These are phyloP conservation scores for Aspergillus homomorphus DNA, from an alignment of 495 filamentous ascomycete genomes.

Conservation along the genomic window DNA sequence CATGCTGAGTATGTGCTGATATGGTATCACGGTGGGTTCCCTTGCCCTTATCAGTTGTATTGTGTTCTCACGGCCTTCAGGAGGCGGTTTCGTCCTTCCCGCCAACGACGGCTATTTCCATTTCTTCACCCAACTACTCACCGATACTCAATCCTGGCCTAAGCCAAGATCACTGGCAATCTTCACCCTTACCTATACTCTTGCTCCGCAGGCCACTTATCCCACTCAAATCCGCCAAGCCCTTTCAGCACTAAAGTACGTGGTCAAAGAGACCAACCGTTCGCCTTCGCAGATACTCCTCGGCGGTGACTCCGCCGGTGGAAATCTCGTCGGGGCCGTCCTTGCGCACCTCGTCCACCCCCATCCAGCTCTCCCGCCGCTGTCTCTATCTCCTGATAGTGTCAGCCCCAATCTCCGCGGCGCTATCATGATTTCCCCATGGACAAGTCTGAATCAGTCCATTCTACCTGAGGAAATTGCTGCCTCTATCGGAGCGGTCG, in stretches of 20 bases:
- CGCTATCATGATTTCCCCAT: constrained; percentile 56
- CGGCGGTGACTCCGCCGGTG: constrained; percentile 65
- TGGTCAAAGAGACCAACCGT: constrained; percentile 42
- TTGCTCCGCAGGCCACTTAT: constrained; percentile 56
- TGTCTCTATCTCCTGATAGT: constrained; percentile 11
- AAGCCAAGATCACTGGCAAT: constrained; percentile 44
- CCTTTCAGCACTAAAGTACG: constrained; percentile 46
- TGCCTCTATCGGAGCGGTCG: background rate
- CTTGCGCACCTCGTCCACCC: constrained; percentile 61
- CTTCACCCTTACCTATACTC: constrained; percentile 54
- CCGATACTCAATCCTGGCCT: constrained; percentile 16
- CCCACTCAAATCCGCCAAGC: constrained; percentile 61
- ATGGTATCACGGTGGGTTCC: constrained; percentile 55
- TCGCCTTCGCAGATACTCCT: constrained; percentile 49
- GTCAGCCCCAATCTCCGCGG: constrained; percentile 34
- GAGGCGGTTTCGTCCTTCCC: constrained; percentile 59
- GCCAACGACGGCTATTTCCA: constrained; percentile 48
- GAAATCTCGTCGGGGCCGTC: constrained; percentile 55
- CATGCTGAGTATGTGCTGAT: constrained; percentile 54
- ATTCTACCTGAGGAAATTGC: background rate
- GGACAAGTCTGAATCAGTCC: constrained; percentile 42
- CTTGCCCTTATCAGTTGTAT: too few species aligned
- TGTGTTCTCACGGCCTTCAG: constrained; percentile 22
- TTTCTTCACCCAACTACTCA: constrained; percentile 48
- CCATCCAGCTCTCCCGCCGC: constrained; percentile 46